phyloP scores from a whole-genome alignment of 78 protist genomes.

The Dictyostelium purpureum region DNA sequence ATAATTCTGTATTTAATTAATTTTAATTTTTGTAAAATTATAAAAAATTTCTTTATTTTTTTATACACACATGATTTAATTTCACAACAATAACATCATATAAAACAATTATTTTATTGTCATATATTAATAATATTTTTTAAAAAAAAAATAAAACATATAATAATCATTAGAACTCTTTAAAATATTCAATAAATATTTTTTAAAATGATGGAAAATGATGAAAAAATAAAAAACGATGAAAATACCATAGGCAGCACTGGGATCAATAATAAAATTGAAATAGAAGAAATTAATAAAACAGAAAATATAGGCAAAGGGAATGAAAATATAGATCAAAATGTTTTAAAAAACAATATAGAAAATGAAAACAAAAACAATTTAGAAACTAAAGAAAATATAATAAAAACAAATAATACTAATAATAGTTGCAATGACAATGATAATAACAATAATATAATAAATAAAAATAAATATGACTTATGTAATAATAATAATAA shows the following conservation, averaged over 20 bases:
- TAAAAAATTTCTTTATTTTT: too few species aligned
- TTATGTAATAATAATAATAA: not conserved
- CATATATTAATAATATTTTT: not conserved
- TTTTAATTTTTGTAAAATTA: too few species aligned
- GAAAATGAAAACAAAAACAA: not conserved
- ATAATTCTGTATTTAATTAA: too few species aligned
- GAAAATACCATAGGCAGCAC: not conserved
- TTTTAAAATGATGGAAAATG: conserved; percentile 9
- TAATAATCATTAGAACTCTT: not conserved
- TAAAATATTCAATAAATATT: not conserved
- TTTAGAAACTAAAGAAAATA: not conserved
- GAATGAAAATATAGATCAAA: not conserved
- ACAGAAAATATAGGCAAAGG: not conserved
- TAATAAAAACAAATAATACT: not conserved
- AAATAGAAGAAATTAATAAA: not conserved
- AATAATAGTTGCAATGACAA: not conserved
- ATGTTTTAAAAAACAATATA: not conserved
- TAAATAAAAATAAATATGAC: not conserved
- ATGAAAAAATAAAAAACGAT: not conserved
- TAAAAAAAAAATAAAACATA: not conserved
- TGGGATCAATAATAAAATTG: not conserved
- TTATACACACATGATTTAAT: not conserved
- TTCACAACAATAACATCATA: not conserved
- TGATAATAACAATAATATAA: not conserved
- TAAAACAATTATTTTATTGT: not conserved